Conservation (phyloP, 371 early-diverging fungal species). For the Furculomyces boomerangus region DNA sequence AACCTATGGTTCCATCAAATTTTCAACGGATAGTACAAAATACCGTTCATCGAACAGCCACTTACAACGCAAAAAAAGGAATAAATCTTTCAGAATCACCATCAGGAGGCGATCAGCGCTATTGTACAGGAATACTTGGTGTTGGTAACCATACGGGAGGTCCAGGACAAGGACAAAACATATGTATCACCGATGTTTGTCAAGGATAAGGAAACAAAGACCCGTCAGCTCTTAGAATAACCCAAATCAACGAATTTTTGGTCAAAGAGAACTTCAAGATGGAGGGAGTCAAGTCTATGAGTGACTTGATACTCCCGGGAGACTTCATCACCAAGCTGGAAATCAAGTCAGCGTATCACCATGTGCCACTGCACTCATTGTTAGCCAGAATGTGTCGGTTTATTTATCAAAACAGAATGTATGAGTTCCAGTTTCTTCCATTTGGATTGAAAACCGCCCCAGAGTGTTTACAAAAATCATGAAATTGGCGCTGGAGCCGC, state of each 20-base stretch:
- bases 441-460: constrained; percentile 28
- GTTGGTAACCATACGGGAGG: not conserved
- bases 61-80: not conserved
- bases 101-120: not conserved
- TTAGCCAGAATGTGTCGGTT: constrained; percentile 5
- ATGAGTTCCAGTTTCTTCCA: constrained; percentile 24
- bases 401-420: constrained; percentile 22
- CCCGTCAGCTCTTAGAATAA: not conserved
- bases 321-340: constrained; percentile 20
- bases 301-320: constrained; percentile 8
- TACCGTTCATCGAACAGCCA: not conserved
- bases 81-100: not conserved
- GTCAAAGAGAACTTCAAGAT: constrained; percentile 5
- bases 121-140: not conserved
- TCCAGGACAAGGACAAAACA: not conserved
- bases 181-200: not conserved
- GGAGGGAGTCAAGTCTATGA: constrained; percentile 16
- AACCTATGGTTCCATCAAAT: not conserved
- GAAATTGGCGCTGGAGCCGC: constrained; percentile 18
- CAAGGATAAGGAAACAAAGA: not conserved
- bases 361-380: constrained; percentile 12
- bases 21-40: not conserved
- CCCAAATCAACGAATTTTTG: not conserved
- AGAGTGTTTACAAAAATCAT: constrained; percentile 24
- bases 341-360: constrained; percentile 21